Base-by-base conservation (phyloP, 148 eudicot genomes). In the Diospyros lotus region DNA sequence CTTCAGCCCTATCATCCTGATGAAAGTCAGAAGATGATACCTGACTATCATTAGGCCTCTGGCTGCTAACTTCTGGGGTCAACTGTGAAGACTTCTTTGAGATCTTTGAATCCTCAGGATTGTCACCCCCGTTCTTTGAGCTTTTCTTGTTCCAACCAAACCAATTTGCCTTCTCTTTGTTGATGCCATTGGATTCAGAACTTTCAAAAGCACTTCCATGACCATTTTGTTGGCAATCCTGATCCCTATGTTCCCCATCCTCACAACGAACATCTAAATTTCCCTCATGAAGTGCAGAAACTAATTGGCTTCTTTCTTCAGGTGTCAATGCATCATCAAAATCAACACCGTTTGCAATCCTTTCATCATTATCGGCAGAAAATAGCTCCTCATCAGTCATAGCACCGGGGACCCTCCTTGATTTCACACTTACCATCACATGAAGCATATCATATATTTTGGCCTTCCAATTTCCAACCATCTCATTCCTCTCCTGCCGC, bases 321-420 rank as follows among this genome's bases (percentile, higher is more conserved):
- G 90, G 90, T 28, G 97, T 93, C 79, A 93, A 82, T 76, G 86
- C 81, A 14, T 87, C 96, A 74, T 91, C 92, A 71, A 83, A 91
- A 64, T 89, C 93, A 64, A 60, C 90, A 28, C 89, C 90, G 78
- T 86, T 89, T 59, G 76, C 92, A 15, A 82, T 60, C 80, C 80
- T 87, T 6, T 87, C 95, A 58, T 87, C 91, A 58, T 83, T 87
- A 55, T 87, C 91, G 15, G 79, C 87, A 11, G 95, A 79, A 79
- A 91, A 89, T 18, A 91, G 91, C 86, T 94, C 97, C 82, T 94
- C 97, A 69, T 94, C 98, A 9, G 95, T 91, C 93, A 91, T 87
- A 58, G 97, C 97, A 78, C 97, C 97, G 43, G 98, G 94, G 66
- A 93, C 96, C 76, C 92, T 86, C 85, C 98, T 87, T 13, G 98